Evolutionary conservation across 139 green algal species (phyloP), one percentile per base, ranked within the genome.

Genomic region (Yamagishiella unicocca): DNA sequence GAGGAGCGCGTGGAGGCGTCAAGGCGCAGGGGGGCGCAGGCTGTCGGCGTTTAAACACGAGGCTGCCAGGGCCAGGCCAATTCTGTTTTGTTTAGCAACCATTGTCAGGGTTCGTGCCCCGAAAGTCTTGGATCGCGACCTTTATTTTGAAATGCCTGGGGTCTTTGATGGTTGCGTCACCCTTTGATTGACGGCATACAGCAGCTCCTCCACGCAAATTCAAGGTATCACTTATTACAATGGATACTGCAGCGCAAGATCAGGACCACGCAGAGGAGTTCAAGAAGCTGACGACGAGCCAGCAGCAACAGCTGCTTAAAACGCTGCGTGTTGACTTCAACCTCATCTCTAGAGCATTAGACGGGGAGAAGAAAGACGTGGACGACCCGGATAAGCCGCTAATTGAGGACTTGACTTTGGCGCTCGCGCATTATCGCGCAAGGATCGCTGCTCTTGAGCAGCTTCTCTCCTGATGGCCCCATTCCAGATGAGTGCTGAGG

Each of bases 231-330:
- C 43, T 64, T 40, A 62, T 64, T 80, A 80, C 42, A 80, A 80
- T 80, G 72, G 72, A 62, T 61, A 80, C 42, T 62, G 72, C 72
- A 61, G 29, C 72, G 72, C 27, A 80, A 80, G 43, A 80, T 62
- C 72, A 80, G 72, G 72, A 80, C 72, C 72, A 80, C 72, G 72
- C 72, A 80, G 72, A 61, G 72, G 72, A 80, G 29, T 80, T 43
- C 72, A 80, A 80, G 72, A 80, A 80, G 72, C 72, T 80, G 72
- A 64, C 72, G 43, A 80, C 72, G 72, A 80, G 72, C 72, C 72
- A 80, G 72, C 72, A 80, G 72, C 72, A 62, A 80, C 72, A 80
- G 72, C 72, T 22, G 72, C 72, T 80, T 80, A 80, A 80, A 80
- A 80, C 33, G 72, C 72, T 80, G 43, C 22, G 27, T 6, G 42